Evolutionary conservation across 164 flowering plant genomes (phyloP).

Genomic region (Sedum album): DNA sequence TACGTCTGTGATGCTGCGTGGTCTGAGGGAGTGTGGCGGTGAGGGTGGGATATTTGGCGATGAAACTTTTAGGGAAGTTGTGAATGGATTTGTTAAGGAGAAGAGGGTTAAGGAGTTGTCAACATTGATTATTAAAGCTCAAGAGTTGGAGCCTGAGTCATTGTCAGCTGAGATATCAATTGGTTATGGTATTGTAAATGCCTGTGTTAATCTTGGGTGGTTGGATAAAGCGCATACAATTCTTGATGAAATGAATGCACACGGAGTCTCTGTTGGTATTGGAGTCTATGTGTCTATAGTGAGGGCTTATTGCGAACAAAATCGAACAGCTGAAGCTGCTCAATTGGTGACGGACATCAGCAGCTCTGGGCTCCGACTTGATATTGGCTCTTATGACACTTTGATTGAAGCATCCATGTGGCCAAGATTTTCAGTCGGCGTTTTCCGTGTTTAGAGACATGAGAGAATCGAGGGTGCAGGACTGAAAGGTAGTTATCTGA

Average conservation of each 20-base stretch:
- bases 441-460: conserved; percentile 83
- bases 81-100: conserved; percentile 49
- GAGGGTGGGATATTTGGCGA: conserved; percentile 28
- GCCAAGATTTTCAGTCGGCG: conserved; percentile 91
- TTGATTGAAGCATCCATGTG: conserved; percentile 81
- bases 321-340: conserved; percentile 79
- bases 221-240: conserved; percentile 74
- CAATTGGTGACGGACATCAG: conserved; percentile 69
- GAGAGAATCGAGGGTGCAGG: conserved; percentile 67
- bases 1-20: conserved; percentile 30
- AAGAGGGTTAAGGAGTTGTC: conserved; percentile 53
- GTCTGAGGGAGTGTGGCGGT: conserved; percentile 35
- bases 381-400: conserved; percentile 50
- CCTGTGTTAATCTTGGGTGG: conserved; percentile 64
- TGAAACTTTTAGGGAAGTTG: conserved; percentile 51
- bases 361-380: conserved; percentile 61
- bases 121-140: conserved; percentile 55
- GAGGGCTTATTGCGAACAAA: conserved; percentile 78
- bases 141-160: conserved; percentile 49
- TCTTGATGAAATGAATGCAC: conserved; percentile 80
- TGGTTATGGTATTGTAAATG: conserved; percentile 73
- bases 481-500: conserved; percentile 79
- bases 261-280: conserved; percentile 55
- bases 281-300: conserved; percentile 87
- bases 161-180: conserved; percentile 36